Evolutionary conservation across 106 monocot genomes (phyloP), one percentile per base, ranked within the genome.

Genomic region (Apostasia shenzhenica): DNA sequence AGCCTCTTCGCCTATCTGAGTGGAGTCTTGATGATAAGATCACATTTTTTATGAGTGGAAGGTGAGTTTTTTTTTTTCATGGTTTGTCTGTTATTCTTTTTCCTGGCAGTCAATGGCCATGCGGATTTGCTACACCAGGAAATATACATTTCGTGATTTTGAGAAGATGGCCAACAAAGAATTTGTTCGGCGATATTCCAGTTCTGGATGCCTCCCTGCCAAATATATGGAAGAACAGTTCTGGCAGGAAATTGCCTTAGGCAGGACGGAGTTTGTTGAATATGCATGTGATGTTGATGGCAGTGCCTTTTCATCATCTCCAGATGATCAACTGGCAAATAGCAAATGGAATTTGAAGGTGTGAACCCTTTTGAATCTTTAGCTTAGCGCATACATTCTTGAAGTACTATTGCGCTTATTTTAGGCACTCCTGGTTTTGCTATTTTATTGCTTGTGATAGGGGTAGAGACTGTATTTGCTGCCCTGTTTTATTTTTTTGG

Each of bases 231-330:
- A 95, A 78, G 86, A 95, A 67, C 86, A 95, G 65, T 95, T 95
- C 71, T 95, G 95, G 95, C 91, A 77, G 58, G 91, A 95, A 86
- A 86, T 95, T 80, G 80, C 86, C 70, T 82, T 73, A 70, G 88
- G 95, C 43, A 95, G 86, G 73, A 85, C 83, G 61, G 91, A 88
- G 14, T 84, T 50, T 53, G 91, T 95, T 54, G 95, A 95, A 62
- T 95, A 95, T 82, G 95, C 91, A 7, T 88, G 91, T 79, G 95
- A 95, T 70, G 70, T 95, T 84, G 95, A 95, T 82, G 95, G 95
- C 39, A 95, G 91, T 80, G 95, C 91, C 43, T 95, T 95, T 76
- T 95, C 95, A 57, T 78, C 86, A 11, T 88, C 86, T 65, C 80
- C 82, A 55, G 77, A n/a, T 63, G 95, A 95, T 74, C 86, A 76